Base-by-base conservation (phyloP, 139 green algal genomes). In the Closterium sp. region DNA sequence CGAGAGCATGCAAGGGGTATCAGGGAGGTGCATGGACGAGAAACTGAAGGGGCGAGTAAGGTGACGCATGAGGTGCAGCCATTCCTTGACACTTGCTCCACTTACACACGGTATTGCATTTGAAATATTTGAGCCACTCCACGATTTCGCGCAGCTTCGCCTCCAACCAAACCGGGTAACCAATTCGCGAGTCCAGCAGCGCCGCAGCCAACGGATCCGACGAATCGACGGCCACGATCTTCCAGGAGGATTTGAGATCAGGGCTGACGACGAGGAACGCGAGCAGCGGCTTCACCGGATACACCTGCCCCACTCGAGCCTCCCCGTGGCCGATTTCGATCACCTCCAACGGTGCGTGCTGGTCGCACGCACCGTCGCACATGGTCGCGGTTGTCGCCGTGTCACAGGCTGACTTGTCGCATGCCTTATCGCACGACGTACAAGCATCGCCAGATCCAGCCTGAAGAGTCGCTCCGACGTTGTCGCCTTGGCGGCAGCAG, bases 231-330 rank as follows among this genome's bases (percentile, higher is more conserved):
- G 90, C 79, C 70, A 92, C 90, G 27, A 92, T 85, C 73, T 92
- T 92, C 42, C 90, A 92, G 22, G 70, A 34, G 0, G 90, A 31
- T 34, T 90, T 31, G 11, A 31, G 27, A 22, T 30, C 90, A 22
- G 31, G 27, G 19, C 91, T 22, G 86, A 92, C 45, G 29, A 92
- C 90, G 24, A 31, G 27, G 45, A 92, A 92, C 38, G 79, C 27
- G n/a, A 31, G 50, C 9, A 92, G 28, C 13, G 90, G 90, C 73
- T 92, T 92, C 70, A 92, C 73, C 19, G 2, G 28, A 29, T 92
- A 92, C 70, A 92, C 73, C 32, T 91, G 24, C 30, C 90, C 90
- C 79, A 90, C 34, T 28, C 79, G 38, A 31, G 70, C 73, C 73
- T n/a, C n/a, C 22, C 27, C 1, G 24, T 7, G 27, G 27, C 90